Evolutionary conservation across 345 rosid species (phyloP), one percentile per base, ranked within the genome.

Genomic region (Linum trigynum): DNA sequence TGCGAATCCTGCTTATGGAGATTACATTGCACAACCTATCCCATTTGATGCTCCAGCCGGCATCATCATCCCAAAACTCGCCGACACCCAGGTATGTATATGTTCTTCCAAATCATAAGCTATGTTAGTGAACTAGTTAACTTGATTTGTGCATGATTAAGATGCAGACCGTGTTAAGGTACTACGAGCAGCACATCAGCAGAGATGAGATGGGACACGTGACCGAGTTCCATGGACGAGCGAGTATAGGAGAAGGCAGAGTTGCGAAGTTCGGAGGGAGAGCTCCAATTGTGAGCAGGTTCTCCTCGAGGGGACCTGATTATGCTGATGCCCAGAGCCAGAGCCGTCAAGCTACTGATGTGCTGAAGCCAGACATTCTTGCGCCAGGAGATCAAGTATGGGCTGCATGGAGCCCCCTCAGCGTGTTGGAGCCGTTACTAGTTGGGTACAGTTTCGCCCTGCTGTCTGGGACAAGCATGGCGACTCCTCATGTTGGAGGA

Each of bases 301-400:
- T 87, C 73, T 87, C 98, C 62, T 85, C 91, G 0, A 81, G 96
- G 57, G 94, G 97, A 23, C 96, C 98, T 0, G 87, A 89, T 79
- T 77, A 72, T 58, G 63, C 81, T 7, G 86, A 86, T 65, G 66
- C 63, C 63, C 53, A 74, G n/a, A 69, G 64, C 51, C 51, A 45
- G 74, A 81, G 58, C 51, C 51, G 2, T 45, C 51, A 14, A 64
- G 84, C 59, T 5, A 71, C 83, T 2, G 94, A 89, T 75, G 95
- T 87, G 2, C 80, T 92, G 16, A 90, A 92, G 70, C 97, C 96
- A 23, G 94, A 89, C 65, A 73, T 89, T 69, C 84, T 82, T 57
- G 97, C 94, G 23, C 98, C 98, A 17, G 98, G 97, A 12, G 86
- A 85, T 70, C 94, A 92, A 75, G 83, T 87, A 48, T 92, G 95